Conservation (phyloP, 1,139 yeast species). For the Hyphopichia fennica region DNA sequence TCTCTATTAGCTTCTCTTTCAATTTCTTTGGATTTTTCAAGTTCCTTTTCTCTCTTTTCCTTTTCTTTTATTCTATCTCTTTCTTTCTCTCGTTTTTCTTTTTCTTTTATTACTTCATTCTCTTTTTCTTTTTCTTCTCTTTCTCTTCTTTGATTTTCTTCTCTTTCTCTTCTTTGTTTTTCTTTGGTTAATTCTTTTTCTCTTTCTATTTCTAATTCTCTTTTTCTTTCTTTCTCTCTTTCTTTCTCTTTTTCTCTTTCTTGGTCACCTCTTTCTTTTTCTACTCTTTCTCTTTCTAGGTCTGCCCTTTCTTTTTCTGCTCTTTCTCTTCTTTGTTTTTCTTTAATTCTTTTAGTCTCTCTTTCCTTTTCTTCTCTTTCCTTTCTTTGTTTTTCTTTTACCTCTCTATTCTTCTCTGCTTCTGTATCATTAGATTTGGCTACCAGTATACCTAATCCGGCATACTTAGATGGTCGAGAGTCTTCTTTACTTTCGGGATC, state of each 20-base stretch:
- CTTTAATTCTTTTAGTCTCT: constrained; percentile 1
- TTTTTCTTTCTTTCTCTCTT: background rate
- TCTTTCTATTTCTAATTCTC: background rate
- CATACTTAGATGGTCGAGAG: background rate
- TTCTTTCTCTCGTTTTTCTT: constrained; percentile 5
- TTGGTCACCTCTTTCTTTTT: background rate
- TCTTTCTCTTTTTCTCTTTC: constrained; percentile 3
- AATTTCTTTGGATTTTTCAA: constrained; percentile 3
- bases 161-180: constrained; percentile 3
- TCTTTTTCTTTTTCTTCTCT: constrained; percentile 5
- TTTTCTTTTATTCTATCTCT: background rate
- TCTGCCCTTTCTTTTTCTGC: constrained; percentile 2
- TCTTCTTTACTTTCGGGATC: constrained; percentile 11
- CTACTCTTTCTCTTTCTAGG: constrained; percentile 1
- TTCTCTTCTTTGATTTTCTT: constrained; percentile 1
- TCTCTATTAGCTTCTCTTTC: constrained; percentile 4
- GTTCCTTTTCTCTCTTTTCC: constrained; percentile 5
- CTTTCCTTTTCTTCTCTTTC: background rate
- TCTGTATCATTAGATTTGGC: constrained; percentile 5
- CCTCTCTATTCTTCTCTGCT: constrained; percentile 1
- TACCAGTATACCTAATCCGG: constrained; percentile 23
- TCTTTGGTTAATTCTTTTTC: background rate
- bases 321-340: constrained; percentile 1
- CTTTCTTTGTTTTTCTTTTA: background rate
- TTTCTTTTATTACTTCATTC: background rate